Base-by-base conservation (phyloP, 2,329 filamentous ascomycete genomes). In the Colletotrichum endophyticum region DNA sequence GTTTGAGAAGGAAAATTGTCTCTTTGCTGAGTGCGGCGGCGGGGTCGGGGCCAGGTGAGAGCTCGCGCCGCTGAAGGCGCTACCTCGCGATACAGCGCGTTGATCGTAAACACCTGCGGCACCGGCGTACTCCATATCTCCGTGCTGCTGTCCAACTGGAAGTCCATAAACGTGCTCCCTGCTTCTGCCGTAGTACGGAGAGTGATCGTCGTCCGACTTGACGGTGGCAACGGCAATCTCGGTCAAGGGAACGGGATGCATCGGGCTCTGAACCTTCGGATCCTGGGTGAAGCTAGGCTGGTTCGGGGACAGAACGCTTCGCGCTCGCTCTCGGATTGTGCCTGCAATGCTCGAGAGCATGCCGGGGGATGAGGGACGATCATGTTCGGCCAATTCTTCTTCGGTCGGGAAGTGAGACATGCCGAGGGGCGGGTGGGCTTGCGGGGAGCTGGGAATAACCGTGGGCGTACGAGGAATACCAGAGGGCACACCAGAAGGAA, bases 1-100 rank as follows among this genome's bases (percentile, higher is more conserved):
- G 79, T 94, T 95, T 79, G 96, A 94, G 88, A 99, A 99, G 22
- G 95, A 98, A 86, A 99, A 99, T 82, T 98, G 95, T 76, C 96
- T 91, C 79, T 88, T 91, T 13, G 94, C 91, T 34, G 87, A 87
- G 71, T 90, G 91, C 5, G 89, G 92, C 6, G 92, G 92, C 2
- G 93, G 93, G 5, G 91, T 89, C 1, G 93, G 93, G 2, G 92
- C 81, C 8, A 85, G 78, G 30, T 70, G 89, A 5, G 85, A 86
- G 15, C 89, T 84, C 67, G 84, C 86, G 25, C 82, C 84, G 80
- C 82, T 85, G 77, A 84, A 85, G 75, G 84, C 86, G 78, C 83
- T 87, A 66, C 84, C 84, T 66, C 84, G 86, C 3, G 87, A 86
- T 25, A 81, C 79, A 28, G 84, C 81, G 16, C 82, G 79, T 9